These are phyloP conservation scores for Trametopsis cervina DNA, from an alignment of 768 basidiomycete species.

Conservation along the genomic window DNA sequence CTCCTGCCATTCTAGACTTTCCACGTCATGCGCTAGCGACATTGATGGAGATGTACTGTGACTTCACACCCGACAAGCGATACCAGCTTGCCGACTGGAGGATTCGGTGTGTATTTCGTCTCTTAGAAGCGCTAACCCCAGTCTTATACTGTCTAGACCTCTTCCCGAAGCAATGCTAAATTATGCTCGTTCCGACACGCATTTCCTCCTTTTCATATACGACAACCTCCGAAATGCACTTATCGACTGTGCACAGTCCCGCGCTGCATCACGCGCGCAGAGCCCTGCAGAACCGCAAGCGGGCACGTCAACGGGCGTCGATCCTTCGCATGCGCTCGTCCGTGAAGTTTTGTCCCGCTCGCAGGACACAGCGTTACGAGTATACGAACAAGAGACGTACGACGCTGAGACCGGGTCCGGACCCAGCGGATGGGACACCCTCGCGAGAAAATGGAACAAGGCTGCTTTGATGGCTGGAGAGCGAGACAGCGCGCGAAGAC, in stretches of 20 bases:
- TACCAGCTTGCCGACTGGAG: slow-evolving; percentile 99
- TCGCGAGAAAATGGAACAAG: slow-evolving; percentile 84
- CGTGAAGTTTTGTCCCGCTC: slow-evolving; percentile 66
- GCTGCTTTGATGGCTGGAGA: slow-evolving; percentile 30
- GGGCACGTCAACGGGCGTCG: slow-evolving; percentile 10
- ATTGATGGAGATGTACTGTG: slow-evolving; percentile 82
- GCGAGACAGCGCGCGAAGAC: slow-evolving; percentile 33
- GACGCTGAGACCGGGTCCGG: slow-evolving; percentile 61
- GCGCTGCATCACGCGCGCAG: slow-evolving; percentile 32
- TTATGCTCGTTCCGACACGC: slow-evolving; percentile 95
- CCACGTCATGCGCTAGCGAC: slow-evolving; percentile 79
- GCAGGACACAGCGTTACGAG: slow-evolving; percentile 65
- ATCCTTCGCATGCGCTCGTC: slow-evolving; percentile 37
- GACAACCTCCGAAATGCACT: slow-evolving; percentile 86
- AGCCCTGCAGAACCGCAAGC: slow-evolving; percentile 26
- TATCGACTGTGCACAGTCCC: slow-evolving; percentile 54
- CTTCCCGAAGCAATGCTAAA: slow-evolving; percentile 82
- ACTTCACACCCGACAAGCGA: slow-evolving; percentile 87
- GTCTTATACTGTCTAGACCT: slow-evolving; percentile 38
- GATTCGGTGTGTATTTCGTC: slow-evolving; percentile 49
- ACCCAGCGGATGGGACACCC: slow-evolving; percentile 65
- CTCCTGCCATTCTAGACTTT: slow-evolving; percentile 67
- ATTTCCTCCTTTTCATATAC: slow-evolving; percentile 89
- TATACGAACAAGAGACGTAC: slow-evolving; percentile 65
- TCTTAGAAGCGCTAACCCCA: background rate